phyloP scores from a whole-genome alignment of 306 rosid species.

The Purshia tridentata region DNA sequence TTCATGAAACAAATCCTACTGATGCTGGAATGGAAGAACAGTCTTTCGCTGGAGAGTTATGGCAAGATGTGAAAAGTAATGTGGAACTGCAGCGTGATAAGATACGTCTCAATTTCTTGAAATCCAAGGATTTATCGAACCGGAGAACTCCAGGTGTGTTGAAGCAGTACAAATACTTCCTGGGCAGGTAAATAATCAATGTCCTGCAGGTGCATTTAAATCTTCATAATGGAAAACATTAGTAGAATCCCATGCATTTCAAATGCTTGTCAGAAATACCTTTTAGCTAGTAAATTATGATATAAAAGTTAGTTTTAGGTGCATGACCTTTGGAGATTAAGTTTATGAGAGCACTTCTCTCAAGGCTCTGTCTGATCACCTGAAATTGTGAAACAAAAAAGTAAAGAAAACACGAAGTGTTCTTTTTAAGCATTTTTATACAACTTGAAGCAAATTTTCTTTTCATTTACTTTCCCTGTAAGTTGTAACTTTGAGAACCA shows the following conservation, averaged over 20 bases:
- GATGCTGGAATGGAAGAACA: conserved; percentile 36
- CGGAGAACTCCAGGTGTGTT: conserved; percentile 73
- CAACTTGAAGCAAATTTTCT: neutral
- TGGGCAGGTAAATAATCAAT: conserved; percentile 57
- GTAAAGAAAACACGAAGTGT: no score
- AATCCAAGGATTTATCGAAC: conserved; percentile 71
- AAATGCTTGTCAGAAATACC: neutral
- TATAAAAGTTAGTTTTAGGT: neutral
- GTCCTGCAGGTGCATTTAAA: neutral
- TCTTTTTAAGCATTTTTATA: neutral
- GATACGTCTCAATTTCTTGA: conserved; percentile 58
- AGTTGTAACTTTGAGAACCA: neutral
- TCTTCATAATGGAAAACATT: neutral
- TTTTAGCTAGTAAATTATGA: conserved; percentile 1
- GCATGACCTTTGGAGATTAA: no score
- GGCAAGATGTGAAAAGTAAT: conserved; percentile 73
- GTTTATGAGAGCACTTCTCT: no score
- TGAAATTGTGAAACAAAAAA: no score
- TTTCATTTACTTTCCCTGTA: conserved; percentile 4
- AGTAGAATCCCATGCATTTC: conserved; percentile 1
- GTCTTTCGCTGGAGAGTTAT: conserved; percentile 81
- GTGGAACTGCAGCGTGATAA: conserved; percentile 65
- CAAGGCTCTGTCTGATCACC: no score
- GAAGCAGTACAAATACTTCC: conserved; percentile 77
- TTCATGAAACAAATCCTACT: conserved; percentile 33